These are phyloP conservation scores for Quercus berberidifolia DNA, from an alignment of 306 rosid genomes.

Conservation along the genomic window DNA sequence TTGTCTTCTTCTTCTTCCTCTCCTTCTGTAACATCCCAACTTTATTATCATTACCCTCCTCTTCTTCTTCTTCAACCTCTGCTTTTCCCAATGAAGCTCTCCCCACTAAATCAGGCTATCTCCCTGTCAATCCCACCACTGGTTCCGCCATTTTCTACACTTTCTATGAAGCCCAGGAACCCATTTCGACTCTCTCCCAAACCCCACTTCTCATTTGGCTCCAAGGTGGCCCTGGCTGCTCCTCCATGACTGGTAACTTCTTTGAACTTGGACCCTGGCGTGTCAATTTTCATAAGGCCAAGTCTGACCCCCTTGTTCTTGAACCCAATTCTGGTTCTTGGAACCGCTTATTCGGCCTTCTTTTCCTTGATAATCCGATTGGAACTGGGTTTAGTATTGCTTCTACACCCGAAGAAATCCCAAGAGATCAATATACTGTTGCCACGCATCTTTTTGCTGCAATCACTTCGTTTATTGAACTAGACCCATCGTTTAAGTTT, in stretches of 20 bases:
- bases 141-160: constrained; percentile 67
- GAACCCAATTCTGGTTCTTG: constrained; percentile 59
- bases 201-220: constrained; percentile 89
- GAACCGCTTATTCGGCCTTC: constrained; percentile 66
- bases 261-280: constrained; percentile 80
- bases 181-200: constrained; percentile 40
- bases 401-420: constrained; percentile 50
- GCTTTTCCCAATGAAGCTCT: constrained; percentile 52
- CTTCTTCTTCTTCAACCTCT: constrained; percentile 1
- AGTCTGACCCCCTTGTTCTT: constrained; percentile 30
- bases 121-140: constrained; percentile 39
- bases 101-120: constrained; percentile 76
- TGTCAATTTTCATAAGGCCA: constrained; percentile 32
- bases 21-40: background rate
- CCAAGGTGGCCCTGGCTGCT: constrained; percentile 94
- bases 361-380: constrained; percentile 73
- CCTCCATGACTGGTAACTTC: constrained; percentile 81
- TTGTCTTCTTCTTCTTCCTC: background rate
- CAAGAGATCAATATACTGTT: constrained; percentile 45
- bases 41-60: constrained; percentile 1
- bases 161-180: constrained; percentile 78
- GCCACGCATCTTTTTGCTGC: constrained; percentile 64
- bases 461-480: constrained; percentile 49
- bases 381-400: constrained; percentile 86
- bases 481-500: constrained; percentile 38